Percentiles rank a stretch among this genome's conserved stretches.
These are phyloP conservation scores for Hyphodiscus sp. DNA, from an alignment of 2,329 filamentous ascomycete genomes.

Conservation along the genomic window DNA sequence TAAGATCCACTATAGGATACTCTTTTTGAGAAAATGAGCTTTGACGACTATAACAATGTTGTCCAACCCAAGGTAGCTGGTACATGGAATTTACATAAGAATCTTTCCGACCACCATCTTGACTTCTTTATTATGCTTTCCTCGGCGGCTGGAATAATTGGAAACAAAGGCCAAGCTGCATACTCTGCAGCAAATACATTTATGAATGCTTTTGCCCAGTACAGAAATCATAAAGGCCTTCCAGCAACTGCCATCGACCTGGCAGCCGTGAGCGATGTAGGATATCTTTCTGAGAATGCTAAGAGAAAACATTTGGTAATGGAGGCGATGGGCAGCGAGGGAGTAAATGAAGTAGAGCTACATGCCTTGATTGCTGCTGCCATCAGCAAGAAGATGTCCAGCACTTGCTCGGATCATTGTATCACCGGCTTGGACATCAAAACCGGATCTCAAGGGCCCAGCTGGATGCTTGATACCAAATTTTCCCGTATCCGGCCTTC, in stretches of 20 bases:
- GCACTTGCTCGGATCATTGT: not conserved
- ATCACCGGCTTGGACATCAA: not conserved
- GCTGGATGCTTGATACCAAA: not conserved
- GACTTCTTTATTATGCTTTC: conserved; percentile 37
- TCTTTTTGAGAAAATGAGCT: conserved; percentile 25
- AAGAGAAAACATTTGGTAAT: not conserved
- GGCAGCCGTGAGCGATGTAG: conserved; percentile 5
- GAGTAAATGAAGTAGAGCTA: not conserved
- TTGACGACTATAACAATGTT: conserved; percentile 30
- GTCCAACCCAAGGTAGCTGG: conserved; percentile 27
- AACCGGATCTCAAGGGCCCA: not conserved
- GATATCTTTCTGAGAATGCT: not conserved
- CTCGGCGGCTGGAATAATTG: conserved; percentile 25
- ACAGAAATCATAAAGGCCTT: conserved; percentile 7
- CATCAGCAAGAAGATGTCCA: not conserved
- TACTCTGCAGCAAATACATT: conserved; percentile 27
- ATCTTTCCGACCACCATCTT: conserved; percentile 15
- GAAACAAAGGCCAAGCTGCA: conserved; percentile 7
- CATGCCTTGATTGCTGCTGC: not conserved
- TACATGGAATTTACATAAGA: conserved; percentile 14
- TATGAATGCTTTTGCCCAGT: conserved; percentile 9
- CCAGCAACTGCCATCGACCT: conserved; percentile 11
- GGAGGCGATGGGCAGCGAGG: not conserved
- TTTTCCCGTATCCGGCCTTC: not conserved
- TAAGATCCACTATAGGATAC: not conserved